Base-by-base conservation (phyloP, 371 early-diverging fungal species). In the Rhizopus arrhizus region DNA sequence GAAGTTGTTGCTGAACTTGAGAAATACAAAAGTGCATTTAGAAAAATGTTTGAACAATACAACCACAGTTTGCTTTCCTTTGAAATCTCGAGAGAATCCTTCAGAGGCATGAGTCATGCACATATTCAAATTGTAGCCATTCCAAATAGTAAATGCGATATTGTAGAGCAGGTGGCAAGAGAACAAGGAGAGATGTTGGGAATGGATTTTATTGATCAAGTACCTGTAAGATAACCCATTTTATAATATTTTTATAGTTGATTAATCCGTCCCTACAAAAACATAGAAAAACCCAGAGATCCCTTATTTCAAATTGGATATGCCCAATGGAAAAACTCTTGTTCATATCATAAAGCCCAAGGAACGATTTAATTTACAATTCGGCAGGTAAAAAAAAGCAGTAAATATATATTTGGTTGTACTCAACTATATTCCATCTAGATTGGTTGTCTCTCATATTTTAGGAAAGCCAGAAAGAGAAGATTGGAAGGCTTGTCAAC, bases 401-500 rank as follows among this genome's bases (percentile, higher is more conserved):
- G 28, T 38, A 36, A 53, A 40, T 33, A 51, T 16, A 56, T 43
- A 47, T 28, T 33, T 47, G 41, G 38, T 13, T 53, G 29, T 57
- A 36, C 11, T 36, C 11, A 36, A 36, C 11, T 9, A 0, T 36
- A 36, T 22, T 22, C 36, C 9, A 11, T 36, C 11, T 43, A 86
- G 93, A 67, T 65, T 72, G 32, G 81, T 88, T 2, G 61, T 89
- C 28, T 86, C 91, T 3, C 73, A 78, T 22, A 74, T 84, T 3
- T 58, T 93, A 29, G 88, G 81, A 0, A 65, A 52, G 2, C 86
- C 88, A 13, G 85, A 89, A 13, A 75, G 90, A 42, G 84, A 77
- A 35, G 82, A 89, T 56, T 94, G 95, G 95, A 89, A 87, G 65
- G 70, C 72, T 6, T 91, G 91, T 61, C 61, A 73, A 22, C 67